These are phyloP conservation scores for Raphanus sativus DNA, from an alignment of 345 rosid genomes.

Conservation along the genomic window DNA sequence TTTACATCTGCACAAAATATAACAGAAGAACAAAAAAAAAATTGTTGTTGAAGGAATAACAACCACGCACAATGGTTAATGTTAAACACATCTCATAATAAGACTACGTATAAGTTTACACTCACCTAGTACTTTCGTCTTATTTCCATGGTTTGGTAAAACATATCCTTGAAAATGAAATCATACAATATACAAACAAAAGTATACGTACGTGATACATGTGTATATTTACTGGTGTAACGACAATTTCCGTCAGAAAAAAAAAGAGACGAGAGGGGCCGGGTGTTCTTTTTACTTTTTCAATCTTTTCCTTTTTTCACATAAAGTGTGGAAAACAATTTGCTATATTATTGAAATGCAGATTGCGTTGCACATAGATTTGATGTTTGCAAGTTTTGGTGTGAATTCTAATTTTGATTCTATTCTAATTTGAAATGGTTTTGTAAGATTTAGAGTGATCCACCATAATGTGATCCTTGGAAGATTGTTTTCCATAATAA, in stretches of 20 bases:
- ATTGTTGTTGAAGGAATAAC: not conserved
- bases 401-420: slow-evolving; percentile 10
- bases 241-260: slow-evolving; percentile 14
- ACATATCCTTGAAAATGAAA: not conserved
- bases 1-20: not conserved
- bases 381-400: slow-evolving; percentile 21
- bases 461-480: not conserved
- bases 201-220: slow-evolving; percentile 5
- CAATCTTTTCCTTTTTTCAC: not conserved
- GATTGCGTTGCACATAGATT: no score
- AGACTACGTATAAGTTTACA: not conserved
- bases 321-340: slow-evolving; percentile 6
- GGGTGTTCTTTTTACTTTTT: not conserved
- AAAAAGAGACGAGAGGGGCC: not conserved
- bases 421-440: slow-evolving; percentile 2
- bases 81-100: not conserved
- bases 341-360: no score
- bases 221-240: slow-evolving; percentile 11
- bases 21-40: not conserved
- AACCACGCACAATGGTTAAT: not conserved
- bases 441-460: not conserved
- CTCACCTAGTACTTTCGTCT: no score
- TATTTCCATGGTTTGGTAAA: not conserved
- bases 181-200: slow-evolving; percentile 22
- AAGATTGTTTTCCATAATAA: not conserved